phyloP scores from a whole-genome alignment of 805 yeast genomes.

The Spathaspora arborariae region DNA sequence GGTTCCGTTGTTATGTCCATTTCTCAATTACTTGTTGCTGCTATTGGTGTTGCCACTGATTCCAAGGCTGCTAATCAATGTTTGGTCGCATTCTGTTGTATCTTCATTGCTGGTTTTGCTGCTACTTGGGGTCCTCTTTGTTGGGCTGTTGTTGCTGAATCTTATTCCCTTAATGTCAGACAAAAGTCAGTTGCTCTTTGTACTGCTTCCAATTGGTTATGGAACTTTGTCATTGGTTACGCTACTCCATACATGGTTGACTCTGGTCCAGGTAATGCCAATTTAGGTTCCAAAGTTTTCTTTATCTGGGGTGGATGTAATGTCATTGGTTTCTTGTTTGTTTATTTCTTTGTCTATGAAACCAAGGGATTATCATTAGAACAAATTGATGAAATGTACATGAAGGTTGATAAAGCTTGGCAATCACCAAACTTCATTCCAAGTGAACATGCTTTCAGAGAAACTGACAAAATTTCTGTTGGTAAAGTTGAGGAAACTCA shows the following conservation, averaged over 20 bases:
- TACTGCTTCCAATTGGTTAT: slow-evolving; percentile 41
- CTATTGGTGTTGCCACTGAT: slow-evolving; percentile 38
- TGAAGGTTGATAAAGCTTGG: slow-evolving; percentile 31
- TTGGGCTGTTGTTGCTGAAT: slow-evolving; percentile 38
- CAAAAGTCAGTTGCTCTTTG: slow-evolving; percentile 38
- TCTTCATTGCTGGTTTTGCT: slow-evolving; percentile 39
- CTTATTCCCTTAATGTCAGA: slow-evolving; percentile 35
- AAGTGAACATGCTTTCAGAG: slow-evolving; percentile 33
- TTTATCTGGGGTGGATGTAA: slow-evolving; percentile 43
- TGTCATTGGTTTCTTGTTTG: slow-evolving; percentile 29
- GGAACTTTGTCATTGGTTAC: slow-evolving; percentile 40
- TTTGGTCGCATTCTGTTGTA: slow-evolving; percentile 36
- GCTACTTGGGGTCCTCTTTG: slow-evolving; percentile 41
- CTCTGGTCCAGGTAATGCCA: slow-evolving; percentile 34
- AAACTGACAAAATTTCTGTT: slow-evolving; percentile 16
- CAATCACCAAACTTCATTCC: slow-evolving; percentile 29
- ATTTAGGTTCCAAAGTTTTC: slow-evolving; percentile 39
- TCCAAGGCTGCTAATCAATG: slow-evolving; percentile 26
- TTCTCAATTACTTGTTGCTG: slow-evolving; percentile 48
- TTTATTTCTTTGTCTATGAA: slow-evolving; percentile 33
- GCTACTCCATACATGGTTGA: slow-evolving; percentile 42
- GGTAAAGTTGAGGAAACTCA: slow-evolving; percentile 9
- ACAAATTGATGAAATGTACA: slow-evolving; percentile 39
- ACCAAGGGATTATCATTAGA: slow-evolving; percentile 41
- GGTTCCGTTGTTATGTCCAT: slow-evolving; percentile 64